phyloP scores from a whole-genome alignment of 192 early-diverging fungal genomes.

The Entomortierella parvispora region DNA sequence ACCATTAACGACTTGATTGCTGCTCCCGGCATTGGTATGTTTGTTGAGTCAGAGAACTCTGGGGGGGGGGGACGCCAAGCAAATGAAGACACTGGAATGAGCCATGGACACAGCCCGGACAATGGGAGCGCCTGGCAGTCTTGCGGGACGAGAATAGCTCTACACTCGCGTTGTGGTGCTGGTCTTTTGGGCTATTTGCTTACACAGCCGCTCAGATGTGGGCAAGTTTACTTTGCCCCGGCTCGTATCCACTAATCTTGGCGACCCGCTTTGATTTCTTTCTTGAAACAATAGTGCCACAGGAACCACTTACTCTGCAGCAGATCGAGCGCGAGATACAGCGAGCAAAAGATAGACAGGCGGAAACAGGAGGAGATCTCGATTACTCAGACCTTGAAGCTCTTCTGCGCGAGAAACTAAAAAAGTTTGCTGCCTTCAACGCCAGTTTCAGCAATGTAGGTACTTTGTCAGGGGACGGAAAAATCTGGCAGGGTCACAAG shows the following conservation, averaged over 20 bases:
- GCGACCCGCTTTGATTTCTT: neutral
- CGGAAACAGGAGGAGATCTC: conserved; percentile 13
- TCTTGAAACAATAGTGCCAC: conserved; percentile 17
- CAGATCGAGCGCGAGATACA: conserved; percentile 33
- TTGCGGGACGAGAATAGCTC: no score
- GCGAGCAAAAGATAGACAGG: conserved; percentile 8
- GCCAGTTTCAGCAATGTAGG: conserved; percentile 37
- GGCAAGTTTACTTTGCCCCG: neutral
- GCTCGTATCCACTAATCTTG: no score
- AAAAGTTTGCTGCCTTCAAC: conserved; percentile 46
- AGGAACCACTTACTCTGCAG: conserved; percentile 35
- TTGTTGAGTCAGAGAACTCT: no score
- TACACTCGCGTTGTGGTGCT: no score
- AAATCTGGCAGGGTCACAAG: neutral
- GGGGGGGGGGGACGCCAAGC: no score
- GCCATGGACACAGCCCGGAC: no score
- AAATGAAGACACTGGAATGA: neutral
- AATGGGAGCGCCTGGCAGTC: no score
- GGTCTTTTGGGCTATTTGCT: conserved; percentile 1
- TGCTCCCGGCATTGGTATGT: conserved; percentile 42
- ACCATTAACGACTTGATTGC: conserved; percentile 81
- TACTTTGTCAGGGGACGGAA: neutral
- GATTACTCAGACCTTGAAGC: conserved; percentile 32
- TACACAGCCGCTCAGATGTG: neutral
- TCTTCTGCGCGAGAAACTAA: conserved; percentile 31